Base-by-base conservation (phyloP, 1,284 basidiomycete species). In the Cryptococcus sp. region DNA sequence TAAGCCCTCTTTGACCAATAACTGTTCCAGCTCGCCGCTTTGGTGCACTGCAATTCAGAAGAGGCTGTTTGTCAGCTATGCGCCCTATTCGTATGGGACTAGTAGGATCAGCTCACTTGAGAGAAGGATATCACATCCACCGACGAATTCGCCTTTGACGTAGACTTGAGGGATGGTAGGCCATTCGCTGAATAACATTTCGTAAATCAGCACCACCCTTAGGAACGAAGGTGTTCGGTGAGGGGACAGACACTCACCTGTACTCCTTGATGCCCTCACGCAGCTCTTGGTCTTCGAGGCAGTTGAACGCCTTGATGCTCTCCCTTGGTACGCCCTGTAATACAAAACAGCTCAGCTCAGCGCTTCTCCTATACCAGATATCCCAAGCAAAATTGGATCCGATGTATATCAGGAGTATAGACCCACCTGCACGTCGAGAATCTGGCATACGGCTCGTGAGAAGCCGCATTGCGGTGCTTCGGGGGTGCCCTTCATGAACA, bases 131-230 rank as follows among this genome's bases (percentile, higher is more conserved):
- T 99, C 95, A 77, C 93, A 97, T 50, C 95, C 95, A 49, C 95
- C 95, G 31, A 98, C 84, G 71, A 99, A 99, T 75, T 97, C 93
- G 25, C 94, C 93, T 58, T 91, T 87, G 44, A 98, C 84, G 74
- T 96, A 99, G 10, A 99, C 80, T 78, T 99, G 95, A 13, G 96
- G 96, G 66, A 99, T 89, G 19, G 95, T 99, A 17, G 95, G 95
- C 95, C 95, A 99, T 72, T 94, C 91, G 48, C 92, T 95, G 71
- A 8, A 31, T 47, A 53, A 42, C 39, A n/a, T 38, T 15, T 25
- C 22, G 44, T 38, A 49, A 20, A 41, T 69, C 54, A 69, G 67
- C 53, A 25, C 23, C 3, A 22, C 10, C 38, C 39, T 41, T 7
- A 7, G 39, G 13, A 23, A 17, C 31, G n/a, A 5, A 49, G 5